A percentile compares a stretch with the other conserved stretches of the same genome.
phyloP scores from a whole-genome alignment of 2,329 filamentous ascomycete genomes.

The Ceratocystis eucalypticola region DNA sequence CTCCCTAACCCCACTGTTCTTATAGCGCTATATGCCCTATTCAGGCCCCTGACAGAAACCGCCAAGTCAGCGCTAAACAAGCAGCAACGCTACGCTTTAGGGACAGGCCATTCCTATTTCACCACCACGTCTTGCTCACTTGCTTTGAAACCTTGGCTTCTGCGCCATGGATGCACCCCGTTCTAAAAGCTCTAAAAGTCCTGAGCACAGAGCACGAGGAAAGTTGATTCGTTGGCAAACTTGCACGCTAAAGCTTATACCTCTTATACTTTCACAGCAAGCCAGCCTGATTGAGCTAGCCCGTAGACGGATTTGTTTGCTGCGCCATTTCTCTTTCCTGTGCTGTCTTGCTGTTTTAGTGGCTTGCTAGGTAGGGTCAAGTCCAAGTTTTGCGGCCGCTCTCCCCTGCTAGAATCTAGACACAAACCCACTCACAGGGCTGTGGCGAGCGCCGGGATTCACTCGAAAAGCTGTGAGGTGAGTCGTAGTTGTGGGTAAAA shows the following conservation, averaged over 20 bases:
- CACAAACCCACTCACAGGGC: not conserved
- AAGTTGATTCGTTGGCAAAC: not conserved
- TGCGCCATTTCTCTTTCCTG: not conserved
- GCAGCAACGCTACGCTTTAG: not conserved
- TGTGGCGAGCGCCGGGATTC: not conserved
- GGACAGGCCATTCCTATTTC: not conserved
- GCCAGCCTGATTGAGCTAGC: not conserved
- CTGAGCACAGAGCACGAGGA: not conserved
- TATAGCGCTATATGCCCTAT: not conserved
- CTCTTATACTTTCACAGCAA: not conserved
- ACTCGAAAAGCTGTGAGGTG: not conserved
- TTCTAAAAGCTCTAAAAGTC: not conserved
- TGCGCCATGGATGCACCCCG: not conserved
- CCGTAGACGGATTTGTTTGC: not conserved
- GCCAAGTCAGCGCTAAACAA: not conserved
- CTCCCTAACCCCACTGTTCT: not conserved
- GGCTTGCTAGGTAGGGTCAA: no score
- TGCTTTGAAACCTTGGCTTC: conserved; percentile 1
- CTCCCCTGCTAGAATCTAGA: no score
- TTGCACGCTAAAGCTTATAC: not conserved
- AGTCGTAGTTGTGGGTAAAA: no score
- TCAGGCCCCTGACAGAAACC: not conserved
- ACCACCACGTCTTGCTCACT: not conserved
- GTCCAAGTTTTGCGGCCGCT: no score
- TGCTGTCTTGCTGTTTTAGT: not conserved